These are phyloP conservation scores for Aureobasidium vineae DNA, from an alignment of 2,329 filamentous ascomycete species.

Conservation along the genomic window DNA sequence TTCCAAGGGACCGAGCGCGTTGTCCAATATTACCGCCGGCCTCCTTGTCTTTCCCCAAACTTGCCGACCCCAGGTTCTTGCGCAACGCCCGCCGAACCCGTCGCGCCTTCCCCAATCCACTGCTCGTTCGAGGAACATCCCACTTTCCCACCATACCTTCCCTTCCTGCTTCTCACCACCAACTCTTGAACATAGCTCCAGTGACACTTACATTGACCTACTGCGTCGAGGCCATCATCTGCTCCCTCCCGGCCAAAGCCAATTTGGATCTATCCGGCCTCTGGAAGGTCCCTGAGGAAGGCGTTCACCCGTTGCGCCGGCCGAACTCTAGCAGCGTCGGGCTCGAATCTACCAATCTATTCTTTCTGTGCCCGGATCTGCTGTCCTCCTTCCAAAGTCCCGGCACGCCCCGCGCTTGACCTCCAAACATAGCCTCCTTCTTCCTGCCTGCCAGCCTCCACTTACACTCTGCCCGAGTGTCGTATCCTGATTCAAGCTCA, in stretches of 20 bases:
- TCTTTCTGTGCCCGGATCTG: conserved; percentile 18
- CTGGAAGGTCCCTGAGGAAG: conserved; percentile 18
- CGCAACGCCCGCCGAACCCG: conserved; percentile 23
- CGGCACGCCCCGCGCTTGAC: conserved; percentile 19
- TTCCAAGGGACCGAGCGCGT: conserved; percentile 5
- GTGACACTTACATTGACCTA: conserved; percentile 2
- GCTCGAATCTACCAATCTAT: conserved; percentile 26
- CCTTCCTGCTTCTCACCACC: not conserved
- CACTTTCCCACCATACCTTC: not conserved
- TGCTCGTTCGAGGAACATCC: conserved; percentile 14
- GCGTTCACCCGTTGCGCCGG: conserved; percentile 24
- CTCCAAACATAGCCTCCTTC: conserved; percentile 24
- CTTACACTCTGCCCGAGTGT: not conserved
- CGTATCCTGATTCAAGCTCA: not conserved
- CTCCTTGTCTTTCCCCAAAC: conserved; percentile 23
- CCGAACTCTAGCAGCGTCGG: conserved; percentile 23
- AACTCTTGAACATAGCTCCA: not conserved
- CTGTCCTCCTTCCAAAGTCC: conserved; percentile 12
- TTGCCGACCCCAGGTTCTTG: conserved; percentile 24
- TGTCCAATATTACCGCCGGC: conserved; percentile 25
- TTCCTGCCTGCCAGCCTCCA: conserved; percentile 6
- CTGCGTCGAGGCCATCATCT: not conserved
- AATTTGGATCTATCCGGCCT: not conserved
- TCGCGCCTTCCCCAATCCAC: conserved; percentile 18
- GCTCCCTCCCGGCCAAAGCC: not conserved